Evolutionary conservation across 2,329 filamentous ascomycete genomes (phyloP).

Genomic region (Botrytis sinoallii): DNA sequence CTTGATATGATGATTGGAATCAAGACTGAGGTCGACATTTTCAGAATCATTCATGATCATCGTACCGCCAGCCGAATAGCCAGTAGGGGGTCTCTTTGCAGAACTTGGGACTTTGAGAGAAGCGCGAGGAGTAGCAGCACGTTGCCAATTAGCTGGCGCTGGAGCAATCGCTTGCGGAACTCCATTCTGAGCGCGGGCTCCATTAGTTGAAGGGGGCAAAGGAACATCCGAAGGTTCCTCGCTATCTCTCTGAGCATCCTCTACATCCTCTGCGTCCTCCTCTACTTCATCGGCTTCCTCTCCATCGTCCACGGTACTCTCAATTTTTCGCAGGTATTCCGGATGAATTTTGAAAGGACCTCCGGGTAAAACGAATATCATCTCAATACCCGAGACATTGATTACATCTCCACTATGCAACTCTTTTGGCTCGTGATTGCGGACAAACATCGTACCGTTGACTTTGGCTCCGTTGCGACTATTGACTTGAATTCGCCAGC

Average conservation of each 20-base stretch:
- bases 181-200: constrained; percentile 26
- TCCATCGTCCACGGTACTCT: constrained; percentile 29
- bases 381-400: constrained; percentile 88
- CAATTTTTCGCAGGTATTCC: constrained; percentile 67
- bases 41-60: constrained; percentile 46
- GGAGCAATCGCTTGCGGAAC: constrained; percentile 52
- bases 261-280: background rate
- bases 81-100: constrained; percentile 32
- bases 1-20: constrained; percentile 86
- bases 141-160: constrained; percentile 59
- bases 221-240: background rate
- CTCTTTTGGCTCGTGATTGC: constrained; percentile 54
- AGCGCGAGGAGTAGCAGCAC: constrained; percentile 53
- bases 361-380: constrained; percentile 95
- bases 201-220: background rate
- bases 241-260: background rate
- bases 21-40: constrained; percentile 73
- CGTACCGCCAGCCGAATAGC: constrained; percentile 38
- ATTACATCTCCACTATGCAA: constrained; percentile 87
- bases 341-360: constrained; percentile 64
- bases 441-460: constrained; percentile 69
- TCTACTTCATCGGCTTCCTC: constrained; percentile 26
- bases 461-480: constrained; percentile 89
- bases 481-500: constrained; percentile 84
- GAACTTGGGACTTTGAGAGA: constrained; percentile 29